Evolutionary conservation across 495 filamentous ascomycete genomes (phyloP).

Genomic region (Chlorociboria aeruginascens): DNA sequence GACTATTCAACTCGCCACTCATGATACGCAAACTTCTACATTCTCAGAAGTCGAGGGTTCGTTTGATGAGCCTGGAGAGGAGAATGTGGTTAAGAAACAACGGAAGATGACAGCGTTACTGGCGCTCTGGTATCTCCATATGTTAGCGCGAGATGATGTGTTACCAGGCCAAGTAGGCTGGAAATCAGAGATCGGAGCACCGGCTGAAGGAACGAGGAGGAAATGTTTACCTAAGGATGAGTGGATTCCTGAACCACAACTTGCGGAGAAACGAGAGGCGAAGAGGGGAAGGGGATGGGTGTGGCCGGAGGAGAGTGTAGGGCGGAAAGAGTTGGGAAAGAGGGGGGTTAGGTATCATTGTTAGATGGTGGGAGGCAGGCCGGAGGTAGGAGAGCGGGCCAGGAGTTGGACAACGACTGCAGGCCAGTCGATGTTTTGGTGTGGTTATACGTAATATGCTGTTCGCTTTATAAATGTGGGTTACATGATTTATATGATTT

Average conservation of each 20-base stretch:
- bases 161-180: conserved; percentile 54
- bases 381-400: conserved; percentile 11
- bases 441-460: too few relatives aligned
- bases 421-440: too few relatives aligned
- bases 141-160: conserved; percentile 68
- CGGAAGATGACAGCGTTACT: conserved; percentile 66
- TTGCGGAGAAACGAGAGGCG: conserved; percentile 72
- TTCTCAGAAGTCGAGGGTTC: conserved; percentile 11
- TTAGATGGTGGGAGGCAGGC: conserved; percentile 2
- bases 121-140: conserved; percentile 71
- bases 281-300: conserved; percentile 79
- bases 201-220: conserved; percentile 62
- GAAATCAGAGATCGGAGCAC: conserved; percentile 69
- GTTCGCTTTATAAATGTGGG: too few relatives aligned
- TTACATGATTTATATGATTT: too few relatives aligned
- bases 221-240: conserved; percentile 59
- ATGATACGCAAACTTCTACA: conserved; percentile 11
- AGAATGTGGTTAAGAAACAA: conserved; percentile 30
- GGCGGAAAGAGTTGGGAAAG: conserved; percentile 44
- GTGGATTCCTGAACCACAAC: conserved; percentile 80
- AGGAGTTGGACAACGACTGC: background rate
- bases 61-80: conserved; percentile 20
- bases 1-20: conserved; percentile 38
- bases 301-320: conserved; percentile 56
- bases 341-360: conserved; percentile 36